phyloP scores from a whole-genome alignment of 179 eudicot species.

The Patellifolia procumbens region DNA sequence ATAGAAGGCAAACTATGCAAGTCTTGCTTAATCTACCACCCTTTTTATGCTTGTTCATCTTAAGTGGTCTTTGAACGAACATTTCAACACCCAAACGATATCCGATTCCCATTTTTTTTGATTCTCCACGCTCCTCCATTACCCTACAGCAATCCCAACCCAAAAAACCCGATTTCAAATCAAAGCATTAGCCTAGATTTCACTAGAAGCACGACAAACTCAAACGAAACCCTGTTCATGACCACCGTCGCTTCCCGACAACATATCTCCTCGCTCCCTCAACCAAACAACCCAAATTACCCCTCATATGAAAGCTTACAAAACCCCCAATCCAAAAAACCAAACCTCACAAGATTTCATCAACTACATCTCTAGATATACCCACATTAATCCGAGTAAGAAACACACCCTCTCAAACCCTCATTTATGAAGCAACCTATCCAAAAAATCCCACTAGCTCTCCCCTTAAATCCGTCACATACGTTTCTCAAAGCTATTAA shows the following conservation, averaged over 20 bases:
- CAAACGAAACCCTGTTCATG: conserved; percentile 21
- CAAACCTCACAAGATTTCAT: conserved; percentile 32
- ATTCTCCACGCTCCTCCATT: conserved; percentile 18
- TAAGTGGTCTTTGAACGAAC: not conserved
- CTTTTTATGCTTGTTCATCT: conserved; percentile 43
- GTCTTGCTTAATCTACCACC: not conserved
- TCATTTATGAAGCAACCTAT: conserved; percentile 27
- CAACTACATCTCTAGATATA: conserved; percentile 39
- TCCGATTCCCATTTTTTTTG: conserved; percentile 24
- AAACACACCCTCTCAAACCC: conserved; percentile 54
- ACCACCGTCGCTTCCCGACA: conserved; percentile 34
- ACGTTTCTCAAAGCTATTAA: not conserved
- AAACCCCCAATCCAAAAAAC: conserved; percentile 37
- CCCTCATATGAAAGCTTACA: conserved; percentile 52
- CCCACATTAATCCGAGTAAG: conserved; percentile 37
- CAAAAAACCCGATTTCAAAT: not conserved
- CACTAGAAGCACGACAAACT: conserved; percentile 23
- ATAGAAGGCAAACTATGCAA: not conserved
- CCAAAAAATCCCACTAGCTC: conserved; percentile 21
- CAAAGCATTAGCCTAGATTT: not conserved
- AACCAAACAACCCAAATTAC: conserved; percentile 7
- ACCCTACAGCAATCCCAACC: conserved; percentile 12
- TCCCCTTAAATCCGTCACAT: conserved; percentile 7
- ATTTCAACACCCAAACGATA: conserved; percentile 23
- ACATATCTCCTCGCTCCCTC: conserved; percentile 27